Evolutionary conservation across 1,284 basidiomycete genomes (phyloP), one percentile per base, ranked within the genome.

Genomic region (Cystobasidium slooffiae): DNA sequence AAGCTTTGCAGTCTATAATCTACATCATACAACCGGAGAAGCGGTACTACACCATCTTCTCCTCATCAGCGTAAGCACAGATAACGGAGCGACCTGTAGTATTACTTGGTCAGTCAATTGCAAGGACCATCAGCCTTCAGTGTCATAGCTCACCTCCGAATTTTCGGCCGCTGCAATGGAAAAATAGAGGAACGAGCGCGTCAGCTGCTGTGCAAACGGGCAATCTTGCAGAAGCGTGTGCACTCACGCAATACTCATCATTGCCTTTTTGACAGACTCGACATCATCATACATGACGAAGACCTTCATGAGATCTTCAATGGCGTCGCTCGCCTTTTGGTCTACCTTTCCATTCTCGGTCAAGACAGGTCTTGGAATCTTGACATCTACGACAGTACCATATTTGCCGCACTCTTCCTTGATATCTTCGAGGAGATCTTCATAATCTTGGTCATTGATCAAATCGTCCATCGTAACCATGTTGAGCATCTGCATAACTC

Each of bases 391-490:
- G 44, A 97, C 90, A 10, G 82, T 80, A 18, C 95, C 95, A 81
- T 90, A 94, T 80, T 88, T 91, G 18, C 86, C 92, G 80, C 93
- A 94, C 84, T 99, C 96, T 77, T 96, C 92, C 79, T 91, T 91
- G 81, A 99, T 89, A 82, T 99, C 96, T 81, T 97, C 94, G 77
- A 93, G 88, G 72, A 99, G 89, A 79, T 99, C 96, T 20, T 88
- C 88, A 81, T 97, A 99, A 81, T 99, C 96, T 76, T 90, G 85
- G 82, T 98, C 96, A 81, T 95, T 90, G 37, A 87, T 84, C 69
- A 99, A 87, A 81, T 99, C 96, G 72, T 99, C 96, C 2, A 92
- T 84, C 0, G 92, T 93, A 77, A 99, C 94, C 97, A 99, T 99
- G 87, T 99, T 99, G 81, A 99, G 86, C 90, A 99, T 92, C 81